Conservation (phyloP, 306 rosid species). For the Neltuma alba region DNA sequence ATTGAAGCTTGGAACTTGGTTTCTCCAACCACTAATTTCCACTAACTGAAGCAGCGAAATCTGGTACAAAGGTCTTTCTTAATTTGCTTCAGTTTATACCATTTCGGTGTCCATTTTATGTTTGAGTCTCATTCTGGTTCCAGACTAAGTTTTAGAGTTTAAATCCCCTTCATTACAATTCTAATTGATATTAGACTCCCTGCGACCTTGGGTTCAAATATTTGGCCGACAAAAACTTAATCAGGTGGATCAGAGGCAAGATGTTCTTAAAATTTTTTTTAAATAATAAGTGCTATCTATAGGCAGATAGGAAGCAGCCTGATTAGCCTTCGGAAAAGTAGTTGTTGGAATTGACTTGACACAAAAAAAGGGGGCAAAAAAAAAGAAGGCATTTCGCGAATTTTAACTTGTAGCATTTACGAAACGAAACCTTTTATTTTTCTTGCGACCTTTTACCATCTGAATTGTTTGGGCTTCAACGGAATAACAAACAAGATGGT, state of each 20-base stretch:
- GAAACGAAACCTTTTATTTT: too few relatives aligned
- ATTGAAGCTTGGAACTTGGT: not conserved
- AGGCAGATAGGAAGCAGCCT: not conserved
- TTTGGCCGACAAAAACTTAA: too few relatives aligned
- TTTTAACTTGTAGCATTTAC: too few relatives aligned
- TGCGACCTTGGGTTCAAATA: too few relatives aligned
- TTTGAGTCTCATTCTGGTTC: not conserved
- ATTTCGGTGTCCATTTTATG: not conserved
- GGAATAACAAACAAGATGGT: too few relatives aligned
- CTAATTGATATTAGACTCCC: too few relatives aligned
- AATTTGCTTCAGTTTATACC: not conserved
- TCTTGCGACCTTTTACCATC: too few relatives aligned
- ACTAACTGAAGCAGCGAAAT: not conserved
- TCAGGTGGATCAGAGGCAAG: not conserved
- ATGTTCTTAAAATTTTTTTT: too few relatives aligned
- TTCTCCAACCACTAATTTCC: not conserved
- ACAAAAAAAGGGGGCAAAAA: not conserved
- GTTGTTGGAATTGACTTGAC: not conserved
- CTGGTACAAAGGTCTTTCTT: not conserved
- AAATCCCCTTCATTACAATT: not conserved
- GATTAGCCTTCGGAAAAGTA: not conserved
- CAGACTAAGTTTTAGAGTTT: too few relatives aligned
- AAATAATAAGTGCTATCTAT: not conserved
- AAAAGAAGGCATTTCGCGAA: too few relatives aligned
- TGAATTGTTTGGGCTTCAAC: too few relatives aligned